A percentile compares a stretch with the other conserved stretches of the same genome.
phyloP scores from a whole-genome alignment of 1,284 basidiomycete species.

The Cryptococcus sp. region DNA sequence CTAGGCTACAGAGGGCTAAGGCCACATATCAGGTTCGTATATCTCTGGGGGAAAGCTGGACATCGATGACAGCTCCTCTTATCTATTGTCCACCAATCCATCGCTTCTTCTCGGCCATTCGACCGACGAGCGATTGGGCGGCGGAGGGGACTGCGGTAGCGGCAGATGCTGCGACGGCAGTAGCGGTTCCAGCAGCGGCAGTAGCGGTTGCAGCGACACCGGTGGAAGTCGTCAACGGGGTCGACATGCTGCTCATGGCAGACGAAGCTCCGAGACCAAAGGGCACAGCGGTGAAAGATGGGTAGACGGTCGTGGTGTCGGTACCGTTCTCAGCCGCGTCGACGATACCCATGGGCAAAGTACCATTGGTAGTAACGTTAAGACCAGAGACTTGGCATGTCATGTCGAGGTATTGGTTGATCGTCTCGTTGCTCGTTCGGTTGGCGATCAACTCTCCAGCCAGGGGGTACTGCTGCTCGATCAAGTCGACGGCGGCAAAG shows the following conservation, averaged over 20 bases:
- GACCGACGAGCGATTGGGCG: background rate
- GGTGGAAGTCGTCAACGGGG: background rate
- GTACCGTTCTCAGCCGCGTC: conserved; percentile 5
- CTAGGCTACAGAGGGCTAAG: no score
- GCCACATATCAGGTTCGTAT: background rate
- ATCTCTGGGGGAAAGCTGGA: background rate
- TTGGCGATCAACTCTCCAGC: conserved; percentile 25
- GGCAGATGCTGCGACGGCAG: background rate
- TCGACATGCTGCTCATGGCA: background rate
- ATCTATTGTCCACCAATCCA: conserved; percentile 23
- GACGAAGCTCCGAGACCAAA: background rate
- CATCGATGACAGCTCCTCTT: background rate
- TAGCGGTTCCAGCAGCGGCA: background rate
- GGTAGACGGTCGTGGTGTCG: conserved; percentile 4
- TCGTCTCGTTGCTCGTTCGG: conserved; percentile 19
- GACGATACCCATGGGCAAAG: conserved; percentile 26
- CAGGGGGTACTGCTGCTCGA: conserved; percentile 32
- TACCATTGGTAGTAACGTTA: conserved; percentile 29
- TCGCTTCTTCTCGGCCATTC: conserved; percentile 16
- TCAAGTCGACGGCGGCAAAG: conserved; percentile 35
- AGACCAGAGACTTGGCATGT: conserved; percentile 21
- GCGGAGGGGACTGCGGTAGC: background rate
- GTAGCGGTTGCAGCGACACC: conserved; percentile 7
- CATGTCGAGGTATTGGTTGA: conserved; percentile 17
- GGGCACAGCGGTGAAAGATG: conserved; percentile 3